Percentiles rank a stretch among this genome's conserved stretches.
Evolutionary conservation across 352 stramenopile genomes (phyloP).

Genomic region (Globisporangium barbulae): DNA sequence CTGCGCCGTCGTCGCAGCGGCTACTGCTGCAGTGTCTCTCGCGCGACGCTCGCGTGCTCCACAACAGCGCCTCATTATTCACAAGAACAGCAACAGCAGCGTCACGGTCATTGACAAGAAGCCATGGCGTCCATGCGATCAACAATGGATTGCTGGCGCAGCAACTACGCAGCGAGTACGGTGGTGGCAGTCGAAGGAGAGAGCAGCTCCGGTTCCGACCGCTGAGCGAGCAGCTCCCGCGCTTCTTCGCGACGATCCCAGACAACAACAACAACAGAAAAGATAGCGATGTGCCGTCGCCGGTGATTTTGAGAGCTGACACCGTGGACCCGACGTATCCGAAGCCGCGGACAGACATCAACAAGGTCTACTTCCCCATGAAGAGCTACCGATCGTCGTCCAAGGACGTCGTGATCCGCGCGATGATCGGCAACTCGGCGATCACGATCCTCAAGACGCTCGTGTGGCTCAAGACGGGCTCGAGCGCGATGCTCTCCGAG

Average conservation of each 20-base stretch:
- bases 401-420: conserved; percentile 75
- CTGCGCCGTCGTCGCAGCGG: conserved; percentile 6
- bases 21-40: conserved; percentile 16
- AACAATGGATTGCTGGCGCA: conserved; percentile 1
- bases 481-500: conserved; percentile 96
- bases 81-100: not conserved
- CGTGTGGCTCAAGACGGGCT: conserved; percentile 92
- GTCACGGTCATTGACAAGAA: conserved; percentile 4
- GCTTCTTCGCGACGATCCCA: conserved; percentile 10
- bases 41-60: not conserved
- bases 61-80: not conserved
- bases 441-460: conserved; percentile 92
- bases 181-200: conserved; percentile 1
- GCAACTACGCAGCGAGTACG: conserved; percentile 10
- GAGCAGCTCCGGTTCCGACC: conserved; percentile 3
- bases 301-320: conserved; percentile 8
- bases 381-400: conserved; percentile 80
- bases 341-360: conserved; percentile 73
- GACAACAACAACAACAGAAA: not conserved
- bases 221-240: not conserved
- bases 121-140: conserved; percentile 3
- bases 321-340: conserved; percentile 40
- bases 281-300: not conserved
- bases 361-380: conserved; percentile 83
- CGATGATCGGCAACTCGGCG: conserved; percentile 93